phyloP scores from a whole-genome alignment of 2,329 filamentous ascomycete genomes.

The Piedraia hortae region DNA sequence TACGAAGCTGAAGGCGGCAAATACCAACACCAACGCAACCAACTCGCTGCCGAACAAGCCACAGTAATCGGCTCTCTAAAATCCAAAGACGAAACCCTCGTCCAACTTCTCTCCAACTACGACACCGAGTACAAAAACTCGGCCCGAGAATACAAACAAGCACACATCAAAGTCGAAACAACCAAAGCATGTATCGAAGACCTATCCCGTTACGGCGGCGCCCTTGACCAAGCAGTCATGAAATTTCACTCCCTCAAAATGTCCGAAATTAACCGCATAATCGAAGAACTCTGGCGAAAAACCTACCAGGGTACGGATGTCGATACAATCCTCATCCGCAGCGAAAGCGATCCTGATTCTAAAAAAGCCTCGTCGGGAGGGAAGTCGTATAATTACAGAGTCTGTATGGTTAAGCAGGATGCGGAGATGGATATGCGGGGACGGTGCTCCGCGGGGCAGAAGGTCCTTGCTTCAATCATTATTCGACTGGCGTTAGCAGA shows the following conservation, averaged over 20 bases:
- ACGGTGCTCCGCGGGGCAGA: constrained; percentile 85
- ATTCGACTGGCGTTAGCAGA: constrained; percentile 89
- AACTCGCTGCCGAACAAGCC: constrained; percentile 43
- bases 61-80: constrained; percentile 53
- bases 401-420: constrained; percentile 93
- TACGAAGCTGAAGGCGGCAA: constrained; percentile 41
- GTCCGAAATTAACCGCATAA: constrained; percentile 89
- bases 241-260: constrained; percentile 90
- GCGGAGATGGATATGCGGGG: constrained; percentile 99
- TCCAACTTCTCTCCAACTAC: constrained; percentile 48
- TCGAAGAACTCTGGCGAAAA: constrained; percentile 85
- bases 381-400: constrained; percentile 79
- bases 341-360: constrained; percentile 58
- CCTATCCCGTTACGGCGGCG: constrained; percentile 50
- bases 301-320: constrained; percentile 96
- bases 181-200: constrained; percentile 86
- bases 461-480: constrained; percentile 88
- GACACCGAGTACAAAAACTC: constrained; percentile 69
- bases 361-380: constrained; percentile 35
- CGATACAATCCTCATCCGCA: constrained; percentile 83
- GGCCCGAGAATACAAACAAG: constrained; percentile 51
- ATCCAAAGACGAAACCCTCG: constrained; percentile 58
- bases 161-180: constrained; percentile 69
- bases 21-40: constrained; percentile 40
- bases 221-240: constrained; percentile 91